A percentile compares a stretch with the other conserved stretches of the same genome.
These are phyloP conservation scores for Microstegium vimineum DNA, from an alignment of 176 grass and related monocot species.

Conservation along the genomic window DNA sequence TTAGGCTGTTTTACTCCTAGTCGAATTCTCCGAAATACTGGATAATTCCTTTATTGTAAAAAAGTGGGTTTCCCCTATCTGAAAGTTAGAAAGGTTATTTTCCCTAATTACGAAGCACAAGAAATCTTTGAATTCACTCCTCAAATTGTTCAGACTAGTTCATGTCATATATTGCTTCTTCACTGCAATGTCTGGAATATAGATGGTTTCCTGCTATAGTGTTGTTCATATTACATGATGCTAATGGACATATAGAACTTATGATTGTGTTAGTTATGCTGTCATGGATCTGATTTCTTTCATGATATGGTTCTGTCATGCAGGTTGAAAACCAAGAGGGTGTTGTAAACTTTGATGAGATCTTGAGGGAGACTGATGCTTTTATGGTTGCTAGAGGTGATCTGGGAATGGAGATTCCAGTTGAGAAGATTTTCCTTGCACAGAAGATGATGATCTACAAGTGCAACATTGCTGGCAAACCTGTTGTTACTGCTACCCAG, in stretches of 20 bases:
- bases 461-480: constrained; percentile 84
- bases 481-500: constrained; percentile 88
- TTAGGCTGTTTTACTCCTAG: background rate
- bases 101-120: background rate
- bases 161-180: background rate
- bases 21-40: background rate
- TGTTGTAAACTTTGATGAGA: constrained; percentile 88
- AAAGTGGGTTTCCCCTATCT: background rate
- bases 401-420: constrained; percentile 95
- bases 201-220: background rate
- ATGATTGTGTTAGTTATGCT: background rate
- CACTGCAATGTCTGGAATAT: background rate
- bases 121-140: background rate
- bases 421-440: constrained; percentile 94
- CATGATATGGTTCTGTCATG: background rate
- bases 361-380: constrained; percentile 84
- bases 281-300: constrained; percentile 16
- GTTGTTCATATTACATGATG: constrained; percentile 5
- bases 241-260: background rate
- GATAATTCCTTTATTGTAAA: background rate
- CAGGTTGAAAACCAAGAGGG: constrained; percentile 97
- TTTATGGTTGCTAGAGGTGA: constrained; percentile 96
- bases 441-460: constrained; percentile 99
- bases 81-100: background rate
- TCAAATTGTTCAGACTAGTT: background rate